These are phyloP conservation scores for Caulochytrium protostelioides DNA, from an alignment of 371 early-diverging fungal genomes.

Conservation along the genomic window DNA sequence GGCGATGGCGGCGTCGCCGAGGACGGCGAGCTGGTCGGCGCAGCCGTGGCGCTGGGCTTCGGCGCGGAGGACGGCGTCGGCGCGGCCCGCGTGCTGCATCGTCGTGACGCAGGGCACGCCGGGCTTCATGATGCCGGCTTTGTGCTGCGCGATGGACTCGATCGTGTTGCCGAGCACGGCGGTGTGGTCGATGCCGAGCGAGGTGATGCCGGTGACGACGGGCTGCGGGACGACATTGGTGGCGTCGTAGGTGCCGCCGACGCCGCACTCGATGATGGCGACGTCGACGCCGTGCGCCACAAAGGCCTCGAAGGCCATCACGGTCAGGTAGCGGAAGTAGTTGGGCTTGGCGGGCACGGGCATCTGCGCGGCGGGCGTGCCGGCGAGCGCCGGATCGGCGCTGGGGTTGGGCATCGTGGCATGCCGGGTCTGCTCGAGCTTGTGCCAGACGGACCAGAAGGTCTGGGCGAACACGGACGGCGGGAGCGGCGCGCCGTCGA, in stretches of 20 bases:
- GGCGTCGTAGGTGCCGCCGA: constrained; percentile 67
- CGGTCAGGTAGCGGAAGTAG: constrained; percentile 75
- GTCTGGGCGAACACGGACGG: constrained; percentile 57
- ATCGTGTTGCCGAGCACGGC: constrained; percentile 47
- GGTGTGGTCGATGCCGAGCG: constrained; percentile 61
- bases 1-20: background rate
- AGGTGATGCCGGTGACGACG: constrained; percentile 54
- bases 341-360: constrained; percentile 34
- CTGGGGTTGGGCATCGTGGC: constrained; percentile 3
- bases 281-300: constrained; percentile 44
- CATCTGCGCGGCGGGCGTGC: constrained; percentile 1
- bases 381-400: no score
- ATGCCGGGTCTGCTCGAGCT: constrained; percentile 5
- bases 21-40: constrained; percentile 30
- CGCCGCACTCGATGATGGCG: constrained; percentile 57
- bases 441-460: constrained; percentile 67
- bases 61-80: background rate
- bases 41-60: background rate
- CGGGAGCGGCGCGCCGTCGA: constrained; percentile 62
- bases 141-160: constrained; percentile 78
- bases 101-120: no score
- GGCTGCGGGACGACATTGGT: constrained; percentile 55
- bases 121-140: constrained; percentile 72
- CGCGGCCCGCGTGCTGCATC: background rate
- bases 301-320: constrained; percentile 73